These are phyloP conservation scores for Suillus luteus DNA, from an alignment of 768 basidiomycete species.

Conservation along the genomic window DNA sequence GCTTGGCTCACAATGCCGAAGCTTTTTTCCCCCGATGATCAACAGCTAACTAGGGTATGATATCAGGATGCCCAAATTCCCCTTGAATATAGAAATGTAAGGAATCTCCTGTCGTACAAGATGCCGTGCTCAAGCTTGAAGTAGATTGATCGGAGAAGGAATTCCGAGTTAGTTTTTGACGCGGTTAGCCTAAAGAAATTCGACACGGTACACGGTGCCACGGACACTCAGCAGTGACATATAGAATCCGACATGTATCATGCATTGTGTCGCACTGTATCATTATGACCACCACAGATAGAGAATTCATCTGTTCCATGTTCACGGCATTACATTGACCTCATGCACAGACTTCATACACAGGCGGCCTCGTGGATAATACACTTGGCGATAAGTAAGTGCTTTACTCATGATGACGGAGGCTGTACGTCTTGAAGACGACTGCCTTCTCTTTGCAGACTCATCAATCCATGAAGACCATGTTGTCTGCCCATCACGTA, in stretches of 20 bases:
- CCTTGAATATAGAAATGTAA: slow-evolving; percentile 19
- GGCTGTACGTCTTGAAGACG: not conserved
- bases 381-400: not conserved
- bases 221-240: not conserved
- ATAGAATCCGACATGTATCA: not conserved
- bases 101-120: not conserved
- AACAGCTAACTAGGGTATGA: slow-evolving; percentile 16
- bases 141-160: slow-evolving; percentile 17
- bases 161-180: slow-evolving; percentile 25
- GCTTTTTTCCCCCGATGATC: not conserved
- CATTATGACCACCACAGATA: not conserved
- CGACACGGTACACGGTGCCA: not conserved
- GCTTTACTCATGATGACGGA: not conserved
- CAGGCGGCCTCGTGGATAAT: not conserved
- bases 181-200: slow-evolving; percentile 20
- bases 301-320: not conserved
- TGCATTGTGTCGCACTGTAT: not conserved
- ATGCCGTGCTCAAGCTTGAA: not conserved
- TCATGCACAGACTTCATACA: not conserved
- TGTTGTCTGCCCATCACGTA: not conserved
- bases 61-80: slow-evolving; percentile 18
- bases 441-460: not conserved
- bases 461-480: not conserved
- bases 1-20: slow-evolving; percentile 4
- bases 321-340: not conserved